A percentile compares a stretch with the other conserved stretches of the same genome.
Conservation (phyloP, 1,284 basidiomycete genomes). For the Cystobasidium pallidum region DNA sequence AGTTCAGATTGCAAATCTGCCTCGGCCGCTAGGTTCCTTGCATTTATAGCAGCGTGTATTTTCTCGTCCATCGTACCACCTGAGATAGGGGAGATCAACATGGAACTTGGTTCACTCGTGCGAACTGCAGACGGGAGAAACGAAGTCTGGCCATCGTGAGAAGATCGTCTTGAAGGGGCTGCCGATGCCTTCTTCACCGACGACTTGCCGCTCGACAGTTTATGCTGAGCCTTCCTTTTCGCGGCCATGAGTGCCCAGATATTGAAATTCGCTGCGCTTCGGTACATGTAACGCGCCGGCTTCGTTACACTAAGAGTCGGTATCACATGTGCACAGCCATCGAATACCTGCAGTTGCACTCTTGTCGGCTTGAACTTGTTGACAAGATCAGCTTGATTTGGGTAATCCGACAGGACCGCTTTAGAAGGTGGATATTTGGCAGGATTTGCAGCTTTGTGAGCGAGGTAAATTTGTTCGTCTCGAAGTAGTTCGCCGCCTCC, state of each 20-base stretch:
- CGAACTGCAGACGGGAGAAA: background rate
- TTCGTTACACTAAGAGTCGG: slow-evolving; percentile 57
- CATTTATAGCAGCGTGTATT: background rate
- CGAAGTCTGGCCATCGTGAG: background rate
- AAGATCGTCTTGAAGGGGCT: background rate
- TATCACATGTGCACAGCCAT: slow-evolving; percentile 58
- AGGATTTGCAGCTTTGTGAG: slow-evolving; percentile 61
- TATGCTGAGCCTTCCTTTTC: slow-evolving; percentile 25
- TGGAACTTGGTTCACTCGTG: background rate
- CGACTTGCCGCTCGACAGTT: background rate
- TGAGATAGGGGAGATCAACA: slow-evolving; percentile 10
- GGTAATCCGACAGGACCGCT: slow-evolving; percentile 56
- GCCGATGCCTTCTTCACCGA: slow-evolving; percentile 3
- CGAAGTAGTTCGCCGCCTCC: slow-evolving; percentile 60
- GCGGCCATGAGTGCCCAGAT: slow-evolving; percentile 50
- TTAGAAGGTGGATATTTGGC: slow-evolving; percentile 56
- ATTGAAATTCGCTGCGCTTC: slow-evolving; percentile 50
- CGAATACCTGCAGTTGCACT: slow-evolving; percentile 59
- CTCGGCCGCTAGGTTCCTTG: background rate
- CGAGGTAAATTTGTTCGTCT: slow-evolving; percentile 59
- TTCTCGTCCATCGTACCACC: background rate
- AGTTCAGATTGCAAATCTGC: slow-evolving; percentile 16
- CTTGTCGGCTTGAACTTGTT: slow-evolving; percentile 59
- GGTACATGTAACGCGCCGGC: slow-evolving; percentile 54
- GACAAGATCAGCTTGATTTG: slow-evolving; percentile 56